A percentile compares a stretch with the other conserved stretches of the same genome.
Evolutionary conservation across 352 stramenopile species (phyloP).

Genomic region (Pythium aquatile): DNA sequence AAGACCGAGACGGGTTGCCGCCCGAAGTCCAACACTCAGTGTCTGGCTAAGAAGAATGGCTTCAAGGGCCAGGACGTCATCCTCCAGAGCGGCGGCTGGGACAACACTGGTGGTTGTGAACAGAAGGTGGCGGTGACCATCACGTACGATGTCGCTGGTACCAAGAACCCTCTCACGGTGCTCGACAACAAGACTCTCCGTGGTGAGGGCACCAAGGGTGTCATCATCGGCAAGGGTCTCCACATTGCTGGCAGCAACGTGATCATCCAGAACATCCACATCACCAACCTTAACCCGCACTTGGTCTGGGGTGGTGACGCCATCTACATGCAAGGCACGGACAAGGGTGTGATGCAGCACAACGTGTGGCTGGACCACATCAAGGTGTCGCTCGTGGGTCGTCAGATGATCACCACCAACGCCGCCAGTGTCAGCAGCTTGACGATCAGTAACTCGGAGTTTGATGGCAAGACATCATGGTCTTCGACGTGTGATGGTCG

Average conservation of each 20-base stretch:
- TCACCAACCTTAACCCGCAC: constrained; percentile 55
- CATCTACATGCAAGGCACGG: constrained; percentile 27
- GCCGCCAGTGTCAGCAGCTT: constrained; percentile 28
- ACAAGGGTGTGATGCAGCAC: constrained; percentile 14
- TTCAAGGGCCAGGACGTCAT: constrained; percentile 56
- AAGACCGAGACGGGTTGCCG: constrained; percentile 46
- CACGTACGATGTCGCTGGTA: constrained; percentile 41
- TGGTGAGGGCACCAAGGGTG: constrained; percentile 33
- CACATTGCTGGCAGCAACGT: constrained; percentile 39
- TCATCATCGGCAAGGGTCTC: constrained; percentile 45
- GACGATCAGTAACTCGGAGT: constrained; percentile 54
- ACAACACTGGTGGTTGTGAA: constrained; percentile 50
- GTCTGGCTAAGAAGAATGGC: constrained; percentile 53
- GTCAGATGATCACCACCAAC: constrained; percentile 44
- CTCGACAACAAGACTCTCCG: constrained; percentile 42
- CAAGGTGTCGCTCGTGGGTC: constrained; percentile 34
- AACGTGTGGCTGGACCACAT: constrained; percentile 54
- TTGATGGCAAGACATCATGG: constrained; percentile 37
- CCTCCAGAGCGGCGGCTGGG: constrained; percentile 41
- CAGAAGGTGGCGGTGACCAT: constrained; percentile 16
- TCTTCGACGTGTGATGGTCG: constrained; percentile 43
- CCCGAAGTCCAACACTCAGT: constrained; percentile 38
- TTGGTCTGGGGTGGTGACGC: constrained; percentile 32
- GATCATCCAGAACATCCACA: constrained; percentile 60
- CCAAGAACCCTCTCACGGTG: constrained; percentile 28